Evolutionary conservation across 192 early-diverging fungal species (phyloP).

Genomic region (Podila verticillata): DNA sequence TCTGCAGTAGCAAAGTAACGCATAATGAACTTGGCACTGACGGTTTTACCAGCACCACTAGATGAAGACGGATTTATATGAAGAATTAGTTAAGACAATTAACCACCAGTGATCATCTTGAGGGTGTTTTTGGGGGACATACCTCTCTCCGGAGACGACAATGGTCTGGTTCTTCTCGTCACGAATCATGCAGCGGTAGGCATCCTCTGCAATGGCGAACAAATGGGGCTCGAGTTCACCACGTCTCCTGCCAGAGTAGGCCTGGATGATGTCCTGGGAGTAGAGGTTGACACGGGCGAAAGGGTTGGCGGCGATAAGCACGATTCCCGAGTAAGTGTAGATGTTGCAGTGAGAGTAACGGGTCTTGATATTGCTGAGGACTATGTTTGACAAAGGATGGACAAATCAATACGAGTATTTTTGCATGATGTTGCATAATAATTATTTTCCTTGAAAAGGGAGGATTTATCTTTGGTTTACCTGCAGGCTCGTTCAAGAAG

Average conservation of each 20-base stretch:
- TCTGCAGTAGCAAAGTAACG: conserved; percentile 91
- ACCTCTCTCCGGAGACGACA: conserved; percentile 95
- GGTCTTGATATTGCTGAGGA: conserved; percentile 91
- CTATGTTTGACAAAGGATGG: conserved; percentile 54
- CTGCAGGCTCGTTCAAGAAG: conserved; percentile 93
- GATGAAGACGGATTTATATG: conserved; percentile 9
- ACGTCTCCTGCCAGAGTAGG: conserved; percentile 92
- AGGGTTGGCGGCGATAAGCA: conserved; percentile 97
- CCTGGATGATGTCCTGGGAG: conserved; percentile 91
- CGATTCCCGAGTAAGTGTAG: conserved; percentile 99
- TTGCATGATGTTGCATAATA: too few species aligned
- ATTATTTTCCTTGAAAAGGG: not conserved
- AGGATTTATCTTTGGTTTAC: conserved; percentile 11
- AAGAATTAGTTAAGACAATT: conserved; percentile 5
- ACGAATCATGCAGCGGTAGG: conserved; percentile 94
- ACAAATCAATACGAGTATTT: too few species aligned
- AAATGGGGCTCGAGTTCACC: conserved; percentile 98
- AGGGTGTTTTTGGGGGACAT: conserved; percentile 40
- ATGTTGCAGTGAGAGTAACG: conserved; percentile 94
- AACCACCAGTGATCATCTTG: too few species aligned
- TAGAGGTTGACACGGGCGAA: conserved; percentile 90
- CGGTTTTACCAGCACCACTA: conserved; percentile 96
- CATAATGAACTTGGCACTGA: conserved; percentile 97
- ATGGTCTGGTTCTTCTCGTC: conserved; percentile 97
- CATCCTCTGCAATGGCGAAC: conserved; percentile 98